A percentile compares a stretch with the other conserved stretches of the same genome.
Evolutionary conservation across 306 rosid species (phyloP).

Genomic region (Nissolia schottii): DNA sequence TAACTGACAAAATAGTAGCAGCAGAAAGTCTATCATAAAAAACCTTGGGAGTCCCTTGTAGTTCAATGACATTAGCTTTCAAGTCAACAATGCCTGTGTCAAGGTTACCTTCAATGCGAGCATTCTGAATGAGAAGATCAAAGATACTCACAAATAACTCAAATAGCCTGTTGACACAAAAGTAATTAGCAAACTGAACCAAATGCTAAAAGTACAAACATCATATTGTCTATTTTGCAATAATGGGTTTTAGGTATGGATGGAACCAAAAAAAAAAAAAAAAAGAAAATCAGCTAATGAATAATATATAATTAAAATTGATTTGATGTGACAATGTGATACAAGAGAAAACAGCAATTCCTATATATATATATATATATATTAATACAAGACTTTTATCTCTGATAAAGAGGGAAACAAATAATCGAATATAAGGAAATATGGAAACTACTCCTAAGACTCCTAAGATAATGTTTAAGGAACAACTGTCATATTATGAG

Average conservation of each 20-base stretch:
- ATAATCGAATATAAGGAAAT: no score
- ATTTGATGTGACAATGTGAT: no score
- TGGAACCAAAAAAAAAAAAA: background rate
- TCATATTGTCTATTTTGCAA: background rate
- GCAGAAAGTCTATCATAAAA: constrained; percentile 20
- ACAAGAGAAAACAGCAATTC: no score
- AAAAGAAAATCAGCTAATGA: background rate
- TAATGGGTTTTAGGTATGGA: background rate
- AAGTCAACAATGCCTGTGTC: constrained; percentile 94
- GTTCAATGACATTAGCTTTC: constrained; percentile 82
- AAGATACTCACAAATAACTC: constrained; percentile 84
- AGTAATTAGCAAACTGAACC: constrained; percentile 31
- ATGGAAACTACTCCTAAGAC: no score
- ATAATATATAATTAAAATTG: no score
- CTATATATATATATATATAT: no score
- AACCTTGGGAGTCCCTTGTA: constrained; percentile 93
- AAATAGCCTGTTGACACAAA: constrained; percentile 61
- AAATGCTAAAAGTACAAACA: constrained; percentile 19
- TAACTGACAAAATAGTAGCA: constrained; percentile 2
- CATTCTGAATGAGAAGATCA: constrained; percentile 91
- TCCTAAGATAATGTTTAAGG: no score
- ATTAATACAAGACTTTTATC: no score
- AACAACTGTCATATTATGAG: background rate
- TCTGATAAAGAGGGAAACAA: no score
- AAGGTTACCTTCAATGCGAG: constrained; percentile 93